These are phyloP conservation scores for Debaryomyces fabryi DNA, from an alignment of 1,139 yeast genomes.

Conservation along the genomic window DNA sequence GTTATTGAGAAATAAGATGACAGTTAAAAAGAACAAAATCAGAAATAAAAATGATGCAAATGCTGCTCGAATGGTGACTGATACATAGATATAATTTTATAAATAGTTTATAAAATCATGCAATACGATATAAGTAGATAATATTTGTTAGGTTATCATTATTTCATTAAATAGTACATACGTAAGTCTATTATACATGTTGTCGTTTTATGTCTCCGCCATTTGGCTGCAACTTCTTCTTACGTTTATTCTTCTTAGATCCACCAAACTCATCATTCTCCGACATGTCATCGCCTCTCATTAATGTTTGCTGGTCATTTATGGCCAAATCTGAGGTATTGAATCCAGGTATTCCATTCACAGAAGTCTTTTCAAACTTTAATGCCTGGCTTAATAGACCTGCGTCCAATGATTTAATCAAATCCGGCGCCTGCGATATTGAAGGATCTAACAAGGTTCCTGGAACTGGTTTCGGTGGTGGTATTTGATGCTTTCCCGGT, in stretches of 20 bases:
- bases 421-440: conserved; percentile 39
- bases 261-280: conserved; percentile 40
- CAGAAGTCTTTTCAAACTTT: conserved; percentile 67
- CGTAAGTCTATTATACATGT: conserved; percentile 26
- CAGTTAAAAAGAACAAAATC: conserved; percentile 20
- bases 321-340: conserved; percentile 70
- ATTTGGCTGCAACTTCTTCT: conserved; percentile 33
- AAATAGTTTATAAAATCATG: neutral
- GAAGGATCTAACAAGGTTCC: conserved; percentile 55
- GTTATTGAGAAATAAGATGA: conserved; percentile 57
- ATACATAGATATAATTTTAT: neutral
- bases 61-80: neutral
- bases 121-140: neutral
- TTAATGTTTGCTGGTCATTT: conserved; percentile 50
- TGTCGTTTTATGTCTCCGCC: conserved; percentile 42
- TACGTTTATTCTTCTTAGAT: conserved; percentile 35
- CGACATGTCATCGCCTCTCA: conserved; percentile 46
- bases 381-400: conserved; percentile 54
- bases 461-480: conserved; percentile 57
- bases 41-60: neutral
- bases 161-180: conserved; percentile 5
- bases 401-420: conserved; percentile 53
- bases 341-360: conserved; percentile 78
- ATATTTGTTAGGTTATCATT: conserved; percentile 2
- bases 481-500: conserved; percentile 77